Conservation (phyloP, 2,329 filamentous ascomycete genomes). For the Amauroascus verrucosus region DNA sequence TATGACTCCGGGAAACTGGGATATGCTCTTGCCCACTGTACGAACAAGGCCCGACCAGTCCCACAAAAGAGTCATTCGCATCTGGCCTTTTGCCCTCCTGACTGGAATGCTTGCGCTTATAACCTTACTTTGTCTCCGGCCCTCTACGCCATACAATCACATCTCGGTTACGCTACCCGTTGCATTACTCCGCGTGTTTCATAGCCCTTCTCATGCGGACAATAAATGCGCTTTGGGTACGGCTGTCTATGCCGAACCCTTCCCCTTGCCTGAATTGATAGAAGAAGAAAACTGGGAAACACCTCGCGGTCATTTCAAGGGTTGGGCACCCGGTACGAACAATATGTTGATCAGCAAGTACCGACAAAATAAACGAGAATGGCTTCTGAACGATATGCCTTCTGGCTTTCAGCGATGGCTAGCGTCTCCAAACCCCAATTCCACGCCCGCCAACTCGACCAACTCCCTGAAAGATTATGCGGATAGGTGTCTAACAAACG, state of each 20-base stretch:
- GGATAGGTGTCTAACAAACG: not conserved
- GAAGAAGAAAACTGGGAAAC: slow-evolving; percentile 23
- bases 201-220: not conserved
- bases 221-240: slow-evolving; percentile 10
- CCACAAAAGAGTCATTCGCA: slow-evolving; percentile 10
- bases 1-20: slow-evolving; percentile 14
- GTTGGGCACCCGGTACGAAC: slow-evolving; percentile 22
- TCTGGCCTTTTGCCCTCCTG: slow-evolving; percentile 19
- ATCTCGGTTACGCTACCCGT: slow-evolving; percentile 26
- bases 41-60: slow-evolving; percentile 5
- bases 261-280: slow-evolving; percentile 22
- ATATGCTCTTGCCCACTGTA: slow-evolving; percentile 15
- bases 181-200: slow-evolving; percentile 20
- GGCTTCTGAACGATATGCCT: slow-evolving; percentile 21
- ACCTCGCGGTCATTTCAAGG: slow-evolving; percentile 23
- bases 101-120: slow-evolving; percentile 10
- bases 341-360: slow-evolving; percentile 13
- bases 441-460: not conserved
- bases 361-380: slow-evolving; percentile 15
- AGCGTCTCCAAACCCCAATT: not conserved
- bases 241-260: slow-evolving; percentile 15
- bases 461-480: not conserved
- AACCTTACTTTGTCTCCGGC: slow-evolving; percentile 20
- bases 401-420: slow-evolving; percentile 23
- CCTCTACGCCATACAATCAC: slow-evolving; percentile 24